Evolutionary conservation across 306 rosid genomes (phyloP).

Genomic region (Trifolium pratense): DNA sequence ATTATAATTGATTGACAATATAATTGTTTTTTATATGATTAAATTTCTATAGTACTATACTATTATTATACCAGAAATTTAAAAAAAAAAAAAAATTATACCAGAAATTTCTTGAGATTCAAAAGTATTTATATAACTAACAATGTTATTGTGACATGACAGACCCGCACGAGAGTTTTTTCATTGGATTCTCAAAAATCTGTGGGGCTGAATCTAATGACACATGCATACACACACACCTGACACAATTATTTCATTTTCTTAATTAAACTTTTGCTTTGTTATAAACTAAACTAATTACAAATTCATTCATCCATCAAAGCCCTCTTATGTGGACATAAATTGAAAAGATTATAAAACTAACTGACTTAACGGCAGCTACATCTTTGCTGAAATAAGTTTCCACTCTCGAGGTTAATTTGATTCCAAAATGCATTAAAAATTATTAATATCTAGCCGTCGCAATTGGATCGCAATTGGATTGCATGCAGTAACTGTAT

Average conservation of each 20-base stretch:
- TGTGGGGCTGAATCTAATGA: constrained; percentile 32
- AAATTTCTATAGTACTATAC: too few relatives aligned
- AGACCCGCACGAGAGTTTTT: constrained; percentile 53
- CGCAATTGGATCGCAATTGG: too few relatives aligned
- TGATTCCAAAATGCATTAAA: neutral
- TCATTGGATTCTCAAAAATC: constrained; percentile 64
- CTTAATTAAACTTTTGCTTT: constrained; percentile 6
- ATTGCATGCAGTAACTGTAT: too few relatives aligned
- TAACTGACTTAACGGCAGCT: constrained; percentile 23
- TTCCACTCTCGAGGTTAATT: neutral
- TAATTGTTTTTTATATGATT: too few relatives aligned
- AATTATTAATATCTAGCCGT: neutral
- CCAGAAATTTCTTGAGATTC: too few relatives aligned
- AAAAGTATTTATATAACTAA: too few relatives aligned
- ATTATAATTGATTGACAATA: too few relatives aligned
- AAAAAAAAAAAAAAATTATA: too few relatives aligned
- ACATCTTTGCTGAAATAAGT: neutral
- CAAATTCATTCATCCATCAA: neutral
- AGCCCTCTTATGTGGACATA: neutral
- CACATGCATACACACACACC: constrained; percentile 30
- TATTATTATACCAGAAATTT: too few relatives aligned
- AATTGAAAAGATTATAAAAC: neutral
- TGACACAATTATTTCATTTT: constrained; percentile 46
- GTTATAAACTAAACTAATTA: neutral
- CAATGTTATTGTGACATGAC: neutral